Percentiles rank a stretch among this genome's conserved stretches.
Conservation (phyloP, 2,329 filamentous ascomycete genomes). For the Penicillium sp. region DNA sequence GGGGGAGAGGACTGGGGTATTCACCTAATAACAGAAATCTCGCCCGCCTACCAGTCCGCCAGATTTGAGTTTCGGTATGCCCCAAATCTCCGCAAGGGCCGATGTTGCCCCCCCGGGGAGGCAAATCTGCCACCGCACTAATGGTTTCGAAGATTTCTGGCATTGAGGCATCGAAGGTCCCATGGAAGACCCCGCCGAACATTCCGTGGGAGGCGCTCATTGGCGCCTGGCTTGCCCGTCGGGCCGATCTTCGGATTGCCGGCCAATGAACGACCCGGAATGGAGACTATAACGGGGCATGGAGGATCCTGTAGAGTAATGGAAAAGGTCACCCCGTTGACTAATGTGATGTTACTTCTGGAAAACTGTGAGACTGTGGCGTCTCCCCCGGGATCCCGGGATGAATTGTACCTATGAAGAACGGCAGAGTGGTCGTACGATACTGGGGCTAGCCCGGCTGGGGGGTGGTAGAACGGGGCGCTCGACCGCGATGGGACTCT, state of each 20-base stretch:
- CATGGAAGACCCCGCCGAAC: conserved; percentile 21
- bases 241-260: conserved; percentile 10
- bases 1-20: conserved; percentile 1
- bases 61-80: conserved; percentile 9
- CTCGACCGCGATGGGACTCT: background rate
- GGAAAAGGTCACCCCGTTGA: conserved; percentile 1
- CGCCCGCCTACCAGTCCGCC: background rate
- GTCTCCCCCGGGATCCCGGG: background rate
- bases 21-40: conserved; percentile 16
- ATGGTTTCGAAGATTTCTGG: background rate
- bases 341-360: background rate
- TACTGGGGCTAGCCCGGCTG: background rate
- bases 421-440: background rate
- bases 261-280: conserved; percentile 4
- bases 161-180: background rate
- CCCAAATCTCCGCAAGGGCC: conserved; percentile 4
- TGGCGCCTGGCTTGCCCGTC: background rate
- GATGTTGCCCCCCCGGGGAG: conserved; percentile 8
- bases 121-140: background rate
- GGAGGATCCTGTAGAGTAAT: background rate
- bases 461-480: background rate
- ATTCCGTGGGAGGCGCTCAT: background rate
- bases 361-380: background rate
- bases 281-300: background rate
- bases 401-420: no score